phyloP scores from a whole-genome alignment of 164 flowering plant genomes.

The Vitis amurensis region DNA sequence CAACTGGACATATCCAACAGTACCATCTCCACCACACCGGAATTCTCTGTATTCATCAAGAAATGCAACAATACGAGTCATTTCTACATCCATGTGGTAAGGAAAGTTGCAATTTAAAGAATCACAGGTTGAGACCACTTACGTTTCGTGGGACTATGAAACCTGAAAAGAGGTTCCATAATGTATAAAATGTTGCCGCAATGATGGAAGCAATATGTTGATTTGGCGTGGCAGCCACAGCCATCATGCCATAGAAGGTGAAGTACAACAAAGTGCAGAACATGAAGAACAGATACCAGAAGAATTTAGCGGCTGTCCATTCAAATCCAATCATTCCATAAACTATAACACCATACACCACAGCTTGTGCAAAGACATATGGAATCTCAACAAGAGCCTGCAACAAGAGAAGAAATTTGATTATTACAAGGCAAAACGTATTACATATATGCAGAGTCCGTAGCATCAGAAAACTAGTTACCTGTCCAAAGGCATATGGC shows the following conservation, averaged over 20 bases:
- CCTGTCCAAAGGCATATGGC: constrained; percentile 40
- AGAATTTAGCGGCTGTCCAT: constrained; percentile 49
- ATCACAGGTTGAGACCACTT: not conserved
- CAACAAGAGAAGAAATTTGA: not conserved
- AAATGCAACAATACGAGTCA: no score
- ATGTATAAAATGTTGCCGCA: constrained; percentile 20
- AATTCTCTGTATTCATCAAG: not conserved
- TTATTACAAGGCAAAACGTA: not conserved
- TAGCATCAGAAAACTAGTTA: not conserved
- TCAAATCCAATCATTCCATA: constrained; percentile 63
- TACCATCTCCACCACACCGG: not conserved
- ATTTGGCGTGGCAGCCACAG: constrained; percentile 55
- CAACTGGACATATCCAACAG: constrained; percentile 2
- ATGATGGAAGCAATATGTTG: constrained; percentile 34
- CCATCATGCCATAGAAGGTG: constrained; percentile 64
- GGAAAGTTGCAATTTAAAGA: no score
- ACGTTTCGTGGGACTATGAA: constrained; percentile 33
- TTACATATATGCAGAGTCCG: not conserved
- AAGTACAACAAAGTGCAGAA: constrained; percentile 49
- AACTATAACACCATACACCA: constrained; percentile 34
- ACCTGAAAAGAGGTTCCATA: constrained; percentile 52
- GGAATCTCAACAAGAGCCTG: constrained; percentile 44
- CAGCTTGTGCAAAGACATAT: constrained; percentile 38
- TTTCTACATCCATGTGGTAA: no score
- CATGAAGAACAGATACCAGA: constrained; percentile 55